Evolutionary conservation across 257 asterid species (phyloP), one percentile per base, ranked within the genome.

Genomic region (Solanum chiquidenum): DNA sequence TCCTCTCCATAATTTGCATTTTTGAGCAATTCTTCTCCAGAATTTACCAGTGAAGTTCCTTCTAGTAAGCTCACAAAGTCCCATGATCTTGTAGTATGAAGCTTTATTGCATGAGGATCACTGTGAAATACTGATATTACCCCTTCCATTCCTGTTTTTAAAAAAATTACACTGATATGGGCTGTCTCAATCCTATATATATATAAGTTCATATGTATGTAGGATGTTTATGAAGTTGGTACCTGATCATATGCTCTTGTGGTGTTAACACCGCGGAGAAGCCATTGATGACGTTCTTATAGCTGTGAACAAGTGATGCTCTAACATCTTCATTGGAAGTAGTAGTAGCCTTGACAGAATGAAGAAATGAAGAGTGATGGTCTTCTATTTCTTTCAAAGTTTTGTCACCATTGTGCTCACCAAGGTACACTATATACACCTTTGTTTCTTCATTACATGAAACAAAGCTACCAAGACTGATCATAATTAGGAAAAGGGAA

Each of bases 181-280:
- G 31, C 31, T 29, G 2, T 29, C 31, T 29, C 31, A 1, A 29
- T 1, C 31, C 31, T 29, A 29, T 29, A 29, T 29, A 29, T 29
- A 29, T 29, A 29, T 62, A 12, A 9, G 71, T 62, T 7, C 18
- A 44, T 38, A 4, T 29, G 25, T 23, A 62, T n/a, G 52, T 44
- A 12, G 16, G 31, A 25, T 11, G 11, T 72, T 72, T 4, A 55
- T 18, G 34, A 9, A 9, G 37, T 68, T 27, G 0, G 9, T 27
- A 90, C 92, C 90, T 34, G 94, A 90, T 29, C 29, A 29, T 75
- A 93, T 74, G 20, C 92, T 93, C 94, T 64, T 91, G 84, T 3
- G 92, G 91, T 12, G 90, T 89, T 75, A 91, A 94, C 77, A 89
- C 7, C 4, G 93, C 95, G 12, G 95, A 89, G 93, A 93, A 93